Evolutionary conservation across 768 basidiomycete species (phyloP).

Genomic region (Suillus clintonianus): DNA sequence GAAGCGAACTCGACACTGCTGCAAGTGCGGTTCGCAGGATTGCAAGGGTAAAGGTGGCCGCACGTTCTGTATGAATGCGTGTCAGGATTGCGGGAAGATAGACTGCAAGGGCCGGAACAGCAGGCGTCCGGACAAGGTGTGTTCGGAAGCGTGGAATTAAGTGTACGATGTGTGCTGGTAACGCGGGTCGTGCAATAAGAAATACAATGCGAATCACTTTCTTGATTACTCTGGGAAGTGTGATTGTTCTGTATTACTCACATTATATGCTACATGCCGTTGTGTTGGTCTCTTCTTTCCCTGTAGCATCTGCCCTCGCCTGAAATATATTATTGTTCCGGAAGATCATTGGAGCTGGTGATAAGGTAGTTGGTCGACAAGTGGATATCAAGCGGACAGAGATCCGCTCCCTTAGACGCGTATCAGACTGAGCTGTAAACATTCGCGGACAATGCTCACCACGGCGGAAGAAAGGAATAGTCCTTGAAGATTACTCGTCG

Average conservation of each 20-base stretch:
- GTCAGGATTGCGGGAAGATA: conserved; percentile 82
- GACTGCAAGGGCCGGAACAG: conserved; percentile 80
- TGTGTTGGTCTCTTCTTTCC: neutral
- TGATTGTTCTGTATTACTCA: neutral
- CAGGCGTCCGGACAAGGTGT: conserved; percentile 74
- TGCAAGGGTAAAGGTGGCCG: conserved; percentile 85
- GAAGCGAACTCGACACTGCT: conserved; percentile 77
- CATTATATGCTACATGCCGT: neutral
- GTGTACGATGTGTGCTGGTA: neutral
- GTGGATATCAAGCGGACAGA: neutral
- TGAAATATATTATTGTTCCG: neutral
- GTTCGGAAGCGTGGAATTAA: conserved; percentile 55
- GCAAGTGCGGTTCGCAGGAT: conserved; percentile 78
- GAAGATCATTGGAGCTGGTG: neutral
- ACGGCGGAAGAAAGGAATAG: neutral
- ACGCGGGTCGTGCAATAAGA: no score
- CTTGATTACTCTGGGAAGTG: neutral
- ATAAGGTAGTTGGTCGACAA: neutral
- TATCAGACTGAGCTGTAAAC: neutral
- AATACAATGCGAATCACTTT: neutral
- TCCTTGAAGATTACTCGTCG: conserved; percentile 21
- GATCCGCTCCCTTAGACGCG: neutral
- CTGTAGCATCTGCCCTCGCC: neutral
- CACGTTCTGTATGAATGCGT: conserved; percentile 69
- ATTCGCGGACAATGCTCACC: neutral